Base-by-base conservation (phyloP, 2,329 filamentous ascomycete species). In the Colletotrichum trifolii region DNA sequence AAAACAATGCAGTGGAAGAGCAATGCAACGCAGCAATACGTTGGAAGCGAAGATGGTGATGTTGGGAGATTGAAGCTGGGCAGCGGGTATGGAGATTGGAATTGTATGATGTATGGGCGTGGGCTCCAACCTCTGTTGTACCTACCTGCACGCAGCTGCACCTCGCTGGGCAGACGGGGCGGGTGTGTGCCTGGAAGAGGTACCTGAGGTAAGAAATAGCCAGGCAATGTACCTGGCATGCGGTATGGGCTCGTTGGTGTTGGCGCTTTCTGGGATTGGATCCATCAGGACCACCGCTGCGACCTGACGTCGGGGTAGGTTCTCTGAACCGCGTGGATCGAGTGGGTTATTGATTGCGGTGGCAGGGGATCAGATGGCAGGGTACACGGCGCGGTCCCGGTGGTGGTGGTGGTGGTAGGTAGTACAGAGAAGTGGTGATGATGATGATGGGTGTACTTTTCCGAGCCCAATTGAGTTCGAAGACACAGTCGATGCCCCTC, bases 231-330 rank as follows among this genome's bases (percentile, higher is more conserved):
- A 25, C 25, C 25, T 25, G 25, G 42, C 46, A 25, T 13, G 17
- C 43, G 52, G 3, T 17, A 17, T 40, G 36, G 12, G 39, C 43
- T 40, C 49, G 60, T 64, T 48, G 60, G 36, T 63, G 57, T 39
- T 40, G 57, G 61, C 40, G 61, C 48, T 46, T 45, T 35, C 60
- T 60, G 48, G 57, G 25, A 36, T 10, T 17, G 56, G 49, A 60
- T 61, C 61, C 58, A 47, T 65, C 25, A 25, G 25, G 25, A 25
- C 25, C 4, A 25, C 17, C 35, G 42, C 50, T 62, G 46, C 58
- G 39, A 65, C 62, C 43, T 53, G 52, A 65, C 46, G 62, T 55
- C 50, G 57, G 58, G 62, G 62, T 62, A 58, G 46, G 46, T 46
- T 33, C 57, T 39, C 54, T 25, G 25, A 25, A 49, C 11, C 13